Conservation (phyloP, 2,329 filamentous ascomycete species). For the Colletotrichum musicola region DNA sequence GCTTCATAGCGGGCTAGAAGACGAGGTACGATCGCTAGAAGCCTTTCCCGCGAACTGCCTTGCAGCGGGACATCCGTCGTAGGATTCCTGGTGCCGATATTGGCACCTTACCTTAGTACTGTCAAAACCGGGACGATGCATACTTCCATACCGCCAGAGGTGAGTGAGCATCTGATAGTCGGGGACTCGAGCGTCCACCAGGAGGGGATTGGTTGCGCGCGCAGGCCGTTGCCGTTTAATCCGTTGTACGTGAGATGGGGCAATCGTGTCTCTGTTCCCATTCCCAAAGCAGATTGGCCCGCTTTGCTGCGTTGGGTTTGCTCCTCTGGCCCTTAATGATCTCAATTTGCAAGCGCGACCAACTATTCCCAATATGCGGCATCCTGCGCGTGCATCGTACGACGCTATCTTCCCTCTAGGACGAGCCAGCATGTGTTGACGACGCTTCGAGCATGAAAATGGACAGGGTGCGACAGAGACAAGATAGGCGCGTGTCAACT, state of each 20-base stretch:
- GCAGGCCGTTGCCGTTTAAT: constrained; percentile 15
- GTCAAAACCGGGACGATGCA: constrained; percentile 3
- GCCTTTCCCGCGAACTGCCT: constrained; percentile 11
- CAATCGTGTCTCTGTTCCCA: neutral
- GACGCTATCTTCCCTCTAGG: neutral
- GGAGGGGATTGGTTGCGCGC: constrained; percentile 20
- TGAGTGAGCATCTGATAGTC: constrained; percentile 1
- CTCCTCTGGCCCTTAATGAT: too few species aligned
- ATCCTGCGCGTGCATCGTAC: neutral
- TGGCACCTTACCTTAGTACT: constrained; percentile 1
- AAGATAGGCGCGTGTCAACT: neutral
- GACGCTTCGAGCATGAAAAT: neutral
- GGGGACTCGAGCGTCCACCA: neutral
- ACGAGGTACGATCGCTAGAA: constrained; percentile 24
- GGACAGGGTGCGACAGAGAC: neutral
- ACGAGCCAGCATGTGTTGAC: neutral
- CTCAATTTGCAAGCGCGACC: too few species aligned
- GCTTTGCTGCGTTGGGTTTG: too few species aligned
- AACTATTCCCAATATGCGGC: too few species aligned
- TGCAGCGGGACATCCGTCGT: constrained; percentile 14
- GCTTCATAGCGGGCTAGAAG: constrained; percentile 18
- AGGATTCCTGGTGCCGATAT: constrained; percentile 2
- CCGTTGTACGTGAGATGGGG: neutral
- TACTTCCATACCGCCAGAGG: constrained; percentile 6
- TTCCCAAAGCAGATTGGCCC: neutral